Base-by-base conservation (phyloP, 768 basidiomycete genomes). In the Cystofilobasidium bisporidii region DNA sequence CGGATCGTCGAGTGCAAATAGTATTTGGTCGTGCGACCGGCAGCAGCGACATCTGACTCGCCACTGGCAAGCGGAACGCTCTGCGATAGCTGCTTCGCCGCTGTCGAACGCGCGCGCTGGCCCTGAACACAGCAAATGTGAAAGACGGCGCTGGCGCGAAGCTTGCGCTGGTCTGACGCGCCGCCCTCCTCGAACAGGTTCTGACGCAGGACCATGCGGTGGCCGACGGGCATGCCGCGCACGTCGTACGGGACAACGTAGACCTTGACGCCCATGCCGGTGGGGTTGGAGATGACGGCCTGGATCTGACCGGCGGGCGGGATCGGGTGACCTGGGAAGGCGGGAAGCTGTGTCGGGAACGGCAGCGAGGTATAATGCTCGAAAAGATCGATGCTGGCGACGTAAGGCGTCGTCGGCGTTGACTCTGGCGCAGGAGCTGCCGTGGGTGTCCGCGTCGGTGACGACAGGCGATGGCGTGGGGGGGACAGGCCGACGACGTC, bases 171-270 rank as follows among this genome's bases (percentile, higher is more conserved):
- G 3, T 15, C n/a, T 17, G 9, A 9, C 22, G 36, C 36, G 48
- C 43, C 26, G 43, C 56, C 58, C 28, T 57, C 57, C 50, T 66
- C 71, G 62, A 69, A 71, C 70, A 69, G 70, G 50, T 76, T 74
- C 48, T 76, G 75, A 2, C 75, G 71, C 3, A 77, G 40, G 66
- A 76, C 74, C 24, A 76, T 75, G 45, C 75, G 72, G 0, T 73
- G 65, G 2, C 75, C 75, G 14, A 50, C 38, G 0, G 73, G 73
- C 70, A 77, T 73, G 3, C 72, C 74, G 15, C 67, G 69, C 22
- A 77, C 64, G 57, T 77, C 76, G 71, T 77, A 77, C 1, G 75
- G 75, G 15, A 77, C 63, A 38, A 77, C 63, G 60, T 77, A 76
- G 15, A 77, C 69, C 65, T 76, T 75, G 71, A 76, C 72, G 26